Percentiles rank a stretch among this genome's conserved stretches.
These are phyloP conservation scores for Lachancea mirantina DNA, from an alignment of 805 yeast species.

Conservation along the genomic window DNA sequence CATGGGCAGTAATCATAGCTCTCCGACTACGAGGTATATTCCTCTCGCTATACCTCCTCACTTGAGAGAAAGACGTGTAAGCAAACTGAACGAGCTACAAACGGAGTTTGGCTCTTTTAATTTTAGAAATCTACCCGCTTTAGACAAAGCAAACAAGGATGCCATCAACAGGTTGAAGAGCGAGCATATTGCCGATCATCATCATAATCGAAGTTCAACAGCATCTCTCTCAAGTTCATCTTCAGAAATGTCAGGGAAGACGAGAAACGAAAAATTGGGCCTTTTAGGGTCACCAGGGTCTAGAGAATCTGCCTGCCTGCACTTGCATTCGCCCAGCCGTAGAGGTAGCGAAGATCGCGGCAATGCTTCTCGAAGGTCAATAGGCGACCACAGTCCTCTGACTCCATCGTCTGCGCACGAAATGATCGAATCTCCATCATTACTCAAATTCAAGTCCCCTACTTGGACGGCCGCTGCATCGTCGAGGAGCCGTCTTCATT, in stretches of 20 bases:
- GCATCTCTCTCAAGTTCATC: slow-evolving; percentile 35
- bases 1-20: slow-evolving; percentile 27
- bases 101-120: slow-evolving; percentile 89
- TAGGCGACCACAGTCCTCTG: slow-evolving; percentile 3
- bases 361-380: slow-evolving; percentile 13
- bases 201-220: slow-evolving; percentile 29
- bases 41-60: slow-evolving; percentile 48
- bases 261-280: slow-evolving; percentile 14
- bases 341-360: slow-evolving; percentile 16
- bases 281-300: slow-evolving; percentile 23
- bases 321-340: slow-evolving; percentile 26
- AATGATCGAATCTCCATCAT: slow-evolving; percentile 6
- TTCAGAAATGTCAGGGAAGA: slow-evolving; percentile 22
- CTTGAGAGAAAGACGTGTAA: slow-evolving; percentile 63
- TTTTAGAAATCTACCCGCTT: slow-evolving; percentile 78
- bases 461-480: slow-evolving; percentile 20
- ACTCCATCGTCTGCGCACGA: slow-evolving; percentile 1
- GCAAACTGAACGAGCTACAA: slow-evolving; percentile 60
- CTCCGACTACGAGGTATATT: slow-evolving; percentile 33
- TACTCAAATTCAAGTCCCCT: slow-evolving; percentile 23
- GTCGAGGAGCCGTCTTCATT: slow-evolving; percentile 40
- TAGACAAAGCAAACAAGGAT: slow-evolving; percentile 91
- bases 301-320: neutral
- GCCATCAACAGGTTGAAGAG: slow-evolving; percentile 78
- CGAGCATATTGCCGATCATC: slow-evolving; percentile 53